Percentiles rank a stretch among this genome's conserved stretches.
Conservation (phyloP, 2,329 filamentous ascomycete genomes). For the Orbilia brochopaga region DNA sequence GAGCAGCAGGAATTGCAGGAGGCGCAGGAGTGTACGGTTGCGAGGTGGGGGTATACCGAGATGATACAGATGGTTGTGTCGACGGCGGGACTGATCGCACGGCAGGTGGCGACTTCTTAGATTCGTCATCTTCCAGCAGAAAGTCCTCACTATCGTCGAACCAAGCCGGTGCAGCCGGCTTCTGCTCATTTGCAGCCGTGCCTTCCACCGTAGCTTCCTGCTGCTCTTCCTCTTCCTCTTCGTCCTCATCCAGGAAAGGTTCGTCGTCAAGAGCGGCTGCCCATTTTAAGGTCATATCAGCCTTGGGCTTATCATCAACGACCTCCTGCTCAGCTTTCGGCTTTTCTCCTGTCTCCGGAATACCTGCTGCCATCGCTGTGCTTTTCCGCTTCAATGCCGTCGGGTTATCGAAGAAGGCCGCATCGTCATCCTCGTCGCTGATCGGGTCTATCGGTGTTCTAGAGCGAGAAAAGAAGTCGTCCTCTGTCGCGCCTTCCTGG, state of each 20-base stretch:
- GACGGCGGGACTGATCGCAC: slow-evolving; percentile 54
- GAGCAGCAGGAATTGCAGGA: slow-evolving; percentile 54
- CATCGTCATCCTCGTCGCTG: slow-evolving; percentile 24
- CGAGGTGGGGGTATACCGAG: slow-evolving; percentile 54
- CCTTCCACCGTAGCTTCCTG: too few species aligned
- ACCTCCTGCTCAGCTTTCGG: not conserved
- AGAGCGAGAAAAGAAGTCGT: slow-evolving; percentile 48
- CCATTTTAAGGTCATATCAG: slow-evolving; percentile 56
- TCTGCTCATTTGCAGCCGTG: slow-evolving; percentile 62
- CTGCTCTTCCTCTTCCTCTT: slow-evolving; percentile 56
- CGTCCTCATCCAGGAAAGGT: slow-evolving; percentile 63
- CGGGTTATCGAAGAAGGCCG: slow-evolving; percentile 40
- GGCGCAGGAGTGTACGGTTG: slow-evolving; percentile 56
- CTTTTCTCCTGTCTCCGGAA: not conserved
- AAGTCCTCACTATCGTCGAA: slow-evolving; percentile 86
- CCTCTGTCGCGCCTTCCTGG: slow-evolving; percentile 32
- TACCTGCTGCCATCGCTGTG: slow-evolving; percentile 23
- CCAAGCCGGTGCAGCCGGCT: slow-evolving; percentile 66
- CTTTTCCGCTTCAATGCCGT: slow-evolving; percentile 28
- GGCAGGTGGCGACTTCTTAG: slow-evolving; percentile 55
- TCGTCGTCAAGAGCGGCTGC: slow-evolving; percentile 78
- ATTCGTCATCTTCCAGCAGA: slow-evolving; percentile 70
- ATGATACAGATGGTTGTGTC: slow-evolving; percentile 47
- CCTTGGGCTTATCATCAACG: slow-evolving; percentile 11
- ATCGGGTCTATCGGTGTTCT: slow-evolving; percentile 41